Evolutionary conservation across 441 rosid species (phyloP).

Genomic region (Pelargonium citronellum): DNA sequence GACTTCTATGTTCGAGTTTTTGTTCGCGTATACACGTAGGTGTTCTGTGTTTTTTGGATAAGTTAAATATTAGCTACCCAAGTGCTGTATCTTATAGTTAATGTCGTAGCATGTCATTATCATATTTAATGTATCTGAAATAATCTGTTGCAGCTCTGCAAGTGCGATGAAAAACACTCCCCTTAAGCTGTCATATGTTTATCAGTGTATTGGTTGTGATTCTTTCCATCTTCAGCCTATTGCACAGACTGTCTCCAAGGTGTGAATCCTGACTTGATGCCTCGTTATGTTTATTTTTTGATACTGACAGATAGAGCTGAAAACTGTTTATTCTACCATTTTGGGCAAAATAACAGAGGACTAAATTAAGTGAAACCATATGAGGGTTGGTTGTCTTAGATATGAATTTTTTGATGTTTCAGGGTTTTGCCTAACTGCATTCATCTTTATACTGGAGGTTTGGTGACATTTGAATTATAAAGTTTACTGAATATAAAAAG

Average conservation of each 20-base stretch:
- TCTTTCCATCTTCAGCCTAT: conserved; percentile 92
- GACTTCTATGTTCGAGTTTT: conserved; percentile 93
- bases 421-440: no score
- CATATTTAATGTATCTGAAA: conserved; percentile 15
- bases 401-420: no score
- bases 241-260: conserved; percentile 86
- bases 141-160: conserved; percentile 67
- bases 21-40: conserved; percentile 88
- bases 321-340: conserved; percentile 2
- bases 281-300: conserved; percentile 4
- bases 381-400: no score
- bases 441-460: no score
- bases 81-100: background rate
- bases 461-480: no score
- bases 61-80: background rate
- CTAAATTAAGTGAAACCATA: no score
- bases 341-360: no score
- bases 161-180: conserved; percentile 98
- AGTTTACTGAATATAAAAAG: no score
- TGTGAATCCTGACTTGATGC: conserved; percentile 21
- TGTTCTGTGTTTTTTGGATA: conserved; percentile 19
- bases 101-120: conserved; percentile 14
- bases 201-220: conserved; percentile 93
- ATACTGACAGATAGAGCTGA: background rate
- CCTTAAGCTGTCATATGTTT: conserved; percentile 92